These are phyloP conservation scores for Micromonas commoda DNA, from an alignment of 139 green algal genomes.

Conservation along the genomic window DNA sequence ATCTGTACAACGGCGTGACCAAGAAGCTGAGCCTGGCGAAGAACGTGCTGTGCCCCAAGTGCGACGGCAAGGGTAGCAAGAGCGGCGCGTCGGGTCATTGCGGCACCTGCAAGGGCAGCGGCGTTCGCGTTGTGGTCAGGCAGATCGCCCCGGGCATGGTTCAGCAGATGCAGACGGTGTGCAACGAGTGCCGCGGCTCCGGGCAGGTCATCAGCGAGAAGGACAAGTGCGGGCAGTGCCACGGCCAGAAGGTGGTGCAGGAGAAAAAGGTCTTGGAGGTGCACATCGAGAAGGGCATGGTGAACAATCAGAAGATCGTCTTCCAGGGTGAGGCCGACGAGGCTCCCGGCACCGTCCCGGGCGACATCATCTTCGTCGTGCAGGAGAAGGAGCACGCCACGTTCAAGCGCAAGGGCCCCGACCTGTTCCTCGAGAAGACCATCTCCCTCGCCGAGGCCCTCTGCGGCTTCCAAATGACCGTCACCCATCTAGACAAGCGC, in stretches of 20 bases:
- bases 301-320: constrained; percentile 76
- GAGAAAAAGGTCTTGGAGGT: constrained; percentile 91
- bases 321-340: constrained; percentile 86
- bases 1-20: constrained; percentile 78
- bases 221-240: constrained; percentile 67
- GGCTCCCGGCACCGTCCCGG: constrained; percentile 68
- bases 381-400: constrained; percentile 80
- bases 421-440: constrained; percentile 84
- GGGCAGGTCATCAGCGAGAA: constrained; percentile 56
- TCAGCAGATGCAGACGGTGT: constrained; percentile 95
- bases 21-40: constrained; percentile 86
- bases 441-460: constrained; percentile 87
- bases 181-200: constrained; percentile 66
- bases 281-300: constrained; percentile 86
- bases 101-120: constrained; percentile 70
- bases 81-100: constrained; percentile 53
- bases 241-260: constrained; percentile 46
- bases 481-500: constrained; percentile 83
- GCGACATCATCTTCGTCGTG: constrained; percentile 93
- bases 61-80: constrained; percentile 80
- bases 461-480: constrained; percentile 66
- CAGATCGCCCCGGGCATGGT: constrained; percentile 96
- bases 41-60: constrained; percentile 82
- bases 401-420: constrained; percentile 84
- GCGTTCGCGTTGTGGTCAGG: constrained; percentile 81